phyloP scores from a whole-genome alignment of 1,139 yeast genomes.

The Protomyces macrosporus region DNA sequence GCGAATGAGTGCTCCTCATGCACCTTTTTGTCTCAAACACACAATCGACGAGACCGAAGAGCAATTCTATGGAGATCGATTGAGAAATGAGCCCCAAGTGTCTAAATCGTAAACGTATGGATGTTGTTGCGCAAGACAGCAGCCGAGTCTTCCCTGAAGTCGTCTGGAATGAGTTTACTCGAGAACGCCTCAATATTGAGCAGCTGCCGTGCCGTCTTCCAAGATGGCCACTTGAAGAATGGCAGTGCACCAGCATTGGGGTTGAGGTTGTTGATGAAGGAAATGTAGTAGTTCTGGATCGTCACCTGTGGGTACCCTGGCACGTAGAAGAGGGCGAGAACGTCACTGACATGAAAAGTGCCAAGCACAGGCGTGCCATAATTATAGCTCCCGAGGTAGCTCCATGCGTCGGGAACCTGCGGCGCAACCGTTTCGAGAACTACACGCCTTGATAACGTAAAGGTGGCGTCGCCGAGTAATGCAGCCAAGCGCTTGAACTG shows the following conservation, averaged over 20 bases:
- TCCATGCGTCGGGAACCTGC: background rate
- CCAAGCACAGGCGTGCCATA: background rate
- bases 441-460: background rate
- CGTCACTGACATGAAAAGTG: background rate
- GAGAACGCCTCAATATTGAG: background rate
- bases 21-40: no score
- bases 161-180: background rate
- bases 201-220: background rate
- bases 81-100: no score
- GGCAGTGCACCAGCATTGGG: background rate
- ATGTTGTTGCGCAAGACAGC: background rate
- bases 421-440: background rate
- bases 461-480: background rate
- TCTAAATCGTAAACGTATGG: background rate
- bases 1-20: no score
- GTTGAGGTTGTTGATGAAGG: background rate
- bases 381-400: background rate
- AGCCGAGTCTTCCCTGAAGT: background rate
- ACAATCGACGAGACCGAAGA: no score
- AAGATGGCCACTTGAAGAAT: background rate
- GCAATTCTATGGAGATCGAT: no score
- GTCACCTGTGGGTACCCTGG: background rate
- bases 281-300: background rate
- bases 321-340: background rate
- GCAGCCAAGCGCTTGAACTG: slow-evolving; percentile 1